These are phyloP conservation scores for Sugiyamaella xylanicola DNA, from an alignment of 1,139 yeast species.

Conservation along the genomic window DNA sequence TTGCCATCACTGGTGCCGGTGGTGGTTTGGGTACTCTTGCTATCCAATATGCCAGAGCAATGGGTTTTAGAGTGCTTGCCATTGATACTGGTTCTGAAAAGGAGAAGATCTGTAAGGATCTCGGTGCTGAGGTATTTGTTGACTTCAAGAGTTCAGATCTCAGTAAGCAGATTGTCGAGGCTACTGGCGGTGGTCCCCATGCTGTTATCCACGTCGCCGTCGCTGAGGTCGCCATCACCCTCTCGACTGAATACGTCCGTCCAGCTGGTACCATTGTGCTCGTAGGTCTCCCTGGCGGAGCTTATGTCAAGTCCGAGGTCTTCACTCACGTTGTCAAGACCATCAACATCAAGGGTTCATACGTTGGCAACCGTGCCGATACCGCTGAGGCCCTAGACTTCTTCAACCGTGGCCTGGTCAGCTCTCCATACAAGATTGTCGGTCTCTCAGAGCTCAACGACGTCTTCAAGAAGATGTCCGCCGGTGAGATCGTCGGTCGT, in stretches of 20 bases:
- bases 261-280: conserved; percentile 75
- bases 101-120: conserved; percentile 53
- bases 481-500: conserved; percentile 74
- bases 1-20: conserved; percentile 78
- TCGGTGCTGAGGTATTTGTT: conserved; percentile 72
- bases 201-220: conserved; percentile 81
- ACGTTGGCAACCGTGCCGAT: conserved; percentile 81
- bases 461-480: conserved; percentile 67
- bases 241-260: conserved; percentile 70
- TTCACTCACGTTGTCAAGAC: conserved; percentile 68
- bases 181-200: conserved; percentile 77
- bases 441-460: conserved; percentile 61
- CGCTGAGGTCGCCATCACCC: conserved; percentile 69
- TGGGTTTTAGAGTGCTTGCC: conserved; percentile 77
- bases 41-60: conserved; percentile 77
- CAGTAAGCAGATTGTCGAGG: conserved; percentile 52
- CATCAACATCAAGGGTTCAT: conserved; percentile 68
- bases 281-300: conserved; percentile 79
- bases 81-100: conserved; percentile 76
- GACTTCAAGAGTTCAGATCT: conserved; percentile 61
- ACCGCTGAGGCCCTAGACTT: conserved; percentile 76
- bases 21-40: conserved; percentile 86
- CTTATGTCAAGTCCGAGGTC: conserved; percentile 62
- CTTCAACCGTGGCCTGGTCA: conserved; percentile 67
- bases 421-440: conserved; percentile 66